Percentiles rank a stretch among this genome's conserved stretches.
These are phyloP conservation scores for Phanerochaete sordida DNA, from an alignment of 768 basidiomycete species.

Conservation along the genomic window DNA sequence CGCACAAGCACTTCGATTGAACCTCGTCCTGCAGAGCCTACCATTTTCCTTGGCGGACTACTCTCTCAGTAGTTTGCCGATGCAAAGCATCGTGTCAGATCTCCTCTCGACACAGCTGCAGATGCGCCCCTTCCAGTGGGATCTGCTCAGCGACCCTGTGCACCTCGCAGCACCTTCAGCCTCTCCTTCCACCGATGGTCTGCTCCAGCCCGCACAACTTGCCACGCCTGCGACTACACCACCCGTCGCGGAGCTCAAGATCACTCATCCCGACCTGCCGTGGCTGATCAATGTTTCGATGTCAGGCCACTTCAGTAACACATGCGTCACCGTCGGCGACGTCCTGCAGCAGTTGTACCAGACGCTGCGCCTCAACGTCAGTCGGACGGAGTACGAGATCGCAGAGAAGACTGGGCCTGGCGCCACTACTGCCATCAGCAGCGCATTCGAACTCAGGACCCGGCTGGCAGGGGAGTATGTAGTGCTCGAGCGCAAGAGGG, in stretches of 20 bases:
- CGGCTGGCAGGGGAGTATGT: constrained; percentile 28
- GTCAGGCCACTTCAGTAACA: constrained; percentile 10
- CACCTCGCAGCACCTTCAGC: constrained; percentile 6
- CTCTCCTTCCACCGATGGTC: constrained; percentile 5
- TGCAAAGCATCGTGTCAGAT: background rate
- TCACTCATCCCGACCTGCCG: constrained; percentile 29
- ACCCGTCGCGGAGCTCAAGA: constrained; percentile 25
- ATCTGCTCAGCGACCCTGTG: background rate
- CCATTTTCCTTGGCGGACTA: background rate
- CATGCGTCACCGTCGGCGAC: constrained; percentile 41
- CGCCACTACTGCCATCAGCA: constrained; percentile 32
- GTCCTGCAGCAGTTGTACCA: constrained; percentile 45
- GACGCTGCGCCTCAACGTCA: constrained; percentile 38
- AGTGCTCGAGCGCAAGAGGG: constrained; percentile 41
- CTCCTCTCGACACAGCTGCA: background rate
- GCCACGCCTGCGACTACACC: constrained; percentile 28
- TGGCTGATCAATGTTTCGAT: constrained; percentile 30
- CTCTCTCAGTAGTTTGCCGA: background rate
- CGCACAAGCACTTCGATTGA: too few species aligned
- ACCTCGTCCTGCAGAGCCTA: too few species aligned
- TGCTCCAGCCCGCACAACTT: constrained; percentile 22
- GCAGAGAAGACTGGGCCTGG: constrained; percentile 22
- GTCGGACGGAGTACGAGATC: constrained; percentile 34
- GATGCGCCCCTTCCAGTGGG: constrained; percentile 2
- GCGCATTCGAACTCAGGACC: constrained; percentile 41